Conservation (phyloP, 495 filamentous ascomycete genomes). For the Lasiosphaeris hirsuta region DNA sequence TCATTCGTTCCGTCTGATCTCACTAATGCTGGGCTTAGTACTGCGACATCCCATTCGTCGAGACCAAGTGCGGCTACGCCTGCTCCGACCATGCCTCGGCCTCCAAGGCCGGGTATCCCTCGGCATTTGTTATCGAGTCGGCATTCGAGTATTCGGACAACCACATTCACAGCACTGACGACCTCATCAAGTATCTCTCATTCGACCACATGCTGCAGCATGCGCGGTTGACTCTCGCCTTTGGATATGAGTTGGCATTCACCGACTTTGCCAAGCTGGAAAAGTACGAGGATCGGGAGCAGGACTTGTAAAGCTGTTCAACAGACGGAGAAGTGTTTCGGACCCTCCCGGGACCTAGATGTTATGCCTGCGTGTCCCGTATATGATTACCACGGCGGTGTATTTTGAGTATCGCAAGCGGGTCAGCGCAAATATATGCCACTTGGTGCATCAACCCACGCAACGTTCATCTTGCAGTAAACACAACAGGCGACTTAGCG, state of each 20-base stretch:
- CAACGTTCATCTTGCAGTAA: too few species aligned
- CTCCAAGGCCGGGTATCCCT: conserved; percentile 90
- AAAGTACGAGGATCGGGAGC: conserved; percentile 6
- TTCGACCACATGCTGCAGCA: conserved; percentile 99
- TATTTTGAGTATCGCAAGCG: too few species aligned
- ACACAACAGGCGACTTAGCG: too few species aligned
- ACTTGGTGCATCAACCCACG: too few species aligned
- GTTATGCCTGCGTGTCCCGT: too few species aligned
- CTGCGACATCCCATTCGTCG: conserved; percentile 83
- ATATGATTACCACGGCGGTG: too few species aligned
- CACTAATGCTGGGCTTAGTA: conserved; percentile 48
- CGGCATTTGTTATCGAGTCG: conserved; percentile 93
- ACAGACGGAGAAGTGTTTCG: too few species aligned
- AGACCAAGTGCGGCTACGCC: conserved; percentile 95
- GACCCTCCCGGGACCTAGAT: too few species aligned
- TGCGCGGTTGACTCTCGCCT: conserved; percentile 81
- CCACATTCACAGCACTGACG: conserved; percentile 87
- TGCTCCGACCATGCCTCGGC: conserved; percentile 98
- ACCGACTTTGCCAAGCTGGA: conserved; percentile 50
- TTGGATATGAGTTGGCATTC: conserved; percentile 85
- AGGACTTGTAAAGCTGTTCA: too few species aligned
- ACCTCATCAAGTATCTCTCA: conserved; percentile 80
- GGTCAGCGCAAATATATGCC: too few species aligned
- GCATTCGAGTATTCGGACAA: conserved; percentile 80
- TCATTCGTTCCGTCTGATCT: neutral